Conservation (phyloP, 805 yeast species). For the Ogataea pini region DNA sequence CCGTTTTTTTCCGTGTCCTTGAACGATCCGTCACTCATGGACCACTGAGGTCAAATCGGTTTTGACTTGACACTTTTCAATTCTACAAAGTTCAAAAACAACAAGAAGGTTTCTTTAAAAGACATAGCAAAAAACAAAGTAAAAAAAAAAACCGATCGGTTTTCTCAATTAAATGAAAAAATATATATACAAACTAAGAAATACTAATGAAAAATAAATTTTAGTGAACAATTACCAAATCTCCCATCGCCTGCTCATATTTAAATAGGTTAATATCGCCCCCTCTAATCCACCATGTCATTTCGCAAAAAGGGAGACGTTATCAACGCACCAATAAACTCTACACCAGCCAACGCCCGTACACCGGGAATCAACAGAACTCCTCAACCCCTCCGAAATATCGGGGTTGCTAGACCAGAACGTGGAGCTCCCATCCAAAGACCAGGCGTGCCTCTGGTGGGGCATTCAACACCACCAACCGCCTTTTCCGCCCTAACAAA, state of each 20-base stretch:
- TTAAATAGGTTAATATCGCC: background rate
- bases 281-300: slow-evolving; percentile 39
- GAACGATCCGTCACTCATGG: slow-evolving; percentile 9
- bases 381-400: slow-evolving; percentile 8
- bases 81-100: background rate
- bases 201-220: background rate
- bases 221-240: background rate
- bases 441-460: background rate
- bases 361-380: background rate
- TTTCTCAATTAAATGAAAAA: background rate
- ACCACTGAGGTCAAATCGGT: background rate
- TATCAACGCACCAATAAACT: slow-evolving; percentile 20
- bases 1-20: slow-evolving; percentile 1
- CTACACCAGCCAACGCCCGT: background rate
- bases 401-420: slow-evolving; percentile 12
- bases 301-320: slow-evolving; percentile 61
- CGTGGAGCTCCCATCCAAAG: slow-evolving; percentile 10
- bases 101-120: background rate
- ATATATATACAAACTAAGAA: background rate
- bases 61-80: background rate
- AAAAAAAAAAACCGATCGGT: slow-evolving; percentile 1
- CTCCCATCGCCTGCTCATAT: too few species aligned
- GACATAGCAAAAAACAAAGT: background rate
- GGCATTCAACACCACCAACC: too few species aligned
- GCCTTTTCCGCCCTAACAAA: too few species aligned